Percentiles rank a stretch among this genome's conserved stretches.
Evolutionary conservation across 2,329 filamentous ascomycete species (phyloP).

Genomic region (Aspergillus quadrilineatus): DNA sequence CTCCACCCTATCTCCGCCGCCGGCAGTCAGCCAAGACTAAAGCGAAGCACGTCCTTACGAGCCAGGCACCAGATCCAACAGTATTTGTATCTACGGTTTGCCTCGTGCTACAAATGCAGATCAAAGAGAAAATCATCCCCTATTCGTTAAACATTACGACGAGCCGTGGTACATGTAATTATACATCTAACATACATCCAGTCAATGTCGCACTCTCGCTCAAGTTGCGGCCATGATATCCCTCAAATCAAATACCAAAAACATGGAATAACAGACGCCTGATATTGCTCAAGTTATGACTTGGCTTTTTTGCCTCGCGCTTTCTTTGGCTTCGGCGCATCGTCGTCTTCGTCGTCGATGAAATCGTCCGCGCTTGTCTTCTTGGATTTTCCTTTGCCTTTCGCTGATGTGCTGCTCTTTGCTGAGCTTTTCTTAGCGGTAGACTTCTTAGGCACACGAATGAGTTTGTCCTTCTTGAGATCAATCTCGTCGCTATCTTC

Average conservation of each 20-base stretch:
- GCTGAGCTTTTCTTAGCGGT: conserved; percentile 39
- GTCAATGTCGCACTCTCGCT: conserved; percentile 1
- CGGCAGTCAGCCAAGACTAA: conserved; percentile 19
- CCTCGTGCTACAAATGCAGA: neutral
- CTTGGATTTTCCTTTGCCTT: conserved; percentile 53
- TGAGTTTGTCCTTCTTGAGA: conserved; percentile 91
- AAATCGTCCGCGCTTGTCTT: conserved; percentile 28
- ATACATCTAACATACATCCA: conserved; percentile 6
- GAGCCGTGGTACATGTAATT: neutral
- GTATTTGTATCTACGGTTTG: neutral
- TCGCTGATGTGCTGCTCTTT: conserved; percentile 30
- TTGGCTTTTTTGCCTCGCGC: conserved; percentile 36
- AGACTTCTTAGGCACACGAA: conserved; percentile 80
- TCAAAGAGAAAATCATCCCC: neutral
- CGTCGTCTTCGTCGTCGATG: conserved; percentile 37
- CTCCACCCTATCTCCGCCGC: conserved; percentile 8
- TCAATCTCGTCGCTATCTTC: conserved; percentile 78
- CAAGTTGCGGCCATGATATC: neutral
- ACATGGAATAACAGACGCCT: neutral
- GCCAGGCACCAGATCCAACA: neutral
- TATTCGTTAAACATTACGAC: neutral
- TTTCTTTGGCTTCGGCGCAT: conserved; percentile 55
- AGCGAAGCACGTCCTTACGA: neutral
- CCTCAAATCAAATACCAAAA: neutral
- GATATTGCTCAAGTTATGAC: conserved; percentile 13